phyloP scores from a whole-genome alignment of 495 filamentous ascomycete genomes.

The Bryoglossum gracile region DNA sequence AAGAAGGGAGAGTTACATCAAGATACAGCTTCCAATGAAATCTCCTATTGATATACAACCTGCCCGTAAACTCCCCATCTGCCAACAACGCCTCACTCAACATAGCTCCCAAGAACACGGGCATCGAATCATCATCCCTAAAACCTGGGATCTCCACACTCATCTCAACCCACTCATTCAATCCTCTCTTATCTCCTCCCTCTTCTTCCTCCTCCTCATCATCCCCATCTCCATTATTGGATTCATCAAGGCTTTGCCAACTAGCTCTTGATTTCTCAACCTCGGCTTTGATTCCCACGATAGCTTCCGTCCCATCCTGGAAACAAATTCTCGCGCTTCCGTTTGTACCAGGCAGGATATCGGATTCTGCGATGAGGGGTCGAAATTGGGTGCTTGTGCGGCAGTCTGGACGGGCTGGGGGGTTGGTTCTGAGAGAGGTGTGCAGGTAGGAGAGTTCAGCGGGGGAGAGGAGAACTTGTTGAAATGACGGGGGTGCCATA shows the following conservation, averaged over 20 bases:
- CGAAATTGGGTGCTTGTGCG: constrained; percentile 83
- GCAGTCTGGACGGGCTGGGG: constrained; percentile 85
- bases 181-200: constrained; percentile 30
- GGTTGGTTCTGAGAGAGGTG: constrained; percentile 67
- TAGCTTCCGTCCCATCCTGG: constrained; percentile 88
- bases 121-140: constrained; percentile 84
- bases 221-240: constrained; percentile 23
- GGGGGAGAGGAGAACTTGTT: constrained; percentile 69
- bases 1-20: constrained; percentile 59
- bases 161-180: constrained; percentile 70
- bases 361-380: constrained; percentile 78
- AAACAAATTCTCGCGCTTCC: constrained; percentile 91
- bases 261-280: constrained; percentile 60
- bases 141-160: constrained; percentile 79
- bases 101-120: constrained; percentile 80
- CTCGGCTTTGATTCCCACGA: constrained; percentile 91
- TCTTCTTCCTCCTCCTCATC: constrained; percentile 24
- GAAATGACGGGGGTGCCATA: constrained; percentile 24
- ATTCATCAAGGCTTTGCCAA: constrained; percentile 24
- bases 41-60: constrained; percentile 73
- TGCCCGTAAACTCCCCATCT: constrained; percentile 58
- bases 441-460: constrained; percentile 96
- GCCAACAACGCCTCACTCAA: constrained; percentile 82
- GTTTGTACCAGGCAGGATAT: constrained; percentile 81
- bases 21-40: constrained; percentile 97